Base-by-base conservation (phyloP, 2,329 filamentous ascomycete species). In the Fusarium robinianum region DNA sequence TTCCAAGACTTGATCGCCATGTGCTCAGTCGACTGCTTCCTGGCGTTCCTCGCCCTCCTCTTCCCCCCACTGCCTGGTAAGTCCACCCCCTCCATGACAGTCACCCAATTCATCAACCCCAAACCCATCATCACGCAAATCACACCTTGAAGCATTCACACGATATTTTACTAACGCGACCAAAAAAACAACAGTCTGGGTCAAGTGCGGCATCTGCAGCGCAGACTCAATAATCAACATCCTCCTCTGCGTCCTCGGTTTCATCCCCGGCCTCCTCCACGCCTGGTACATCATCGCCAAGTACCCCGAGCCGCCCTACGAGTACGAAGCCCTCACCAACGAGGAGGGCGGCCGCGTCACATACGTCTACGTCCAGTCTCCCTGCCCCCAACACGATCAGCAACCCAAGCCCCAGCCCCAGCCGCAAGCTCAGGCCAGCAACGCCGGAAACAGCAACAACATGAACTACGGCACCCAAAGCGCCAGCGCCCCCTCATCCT, bases 201-300 rank as follows among this genome's bases (percentile, higher is more conserved):
- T 99, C 49, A 99, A 97, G 75, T 77, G 87, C 63, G 94, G 94
- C 54, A 78, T 99, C 72, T 99, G 94, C 77, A 88, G 85, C 51
- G 90, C 85, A 44, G 94, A 97, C 73, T 92, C 88, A 7, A 64
- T 97, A 62, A 95, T 99, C 76, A 99, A 99, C 75, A 85, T 97
- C 68, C 85, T 91, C 32, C 89, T 97, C 62, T 94, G 87, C 70
- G 67, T 82, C 40, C 81, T 92, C 15, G 88, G 85, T 61, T 90
- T 78, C 64, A 70, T 97, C 48, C 92, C 92, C 14, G 92, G 92
- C 49, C 85, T 97, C 35, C 74, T 99, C 3, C 94, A 99, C 74
- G 83, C 91, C 52, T 97, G 94, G 92, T 99, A 97, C 78, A 95
- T 97, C 70, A 96, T 99, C 71, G 81, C 88, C 62, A 87, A 88